These are phyloP conservation scores for Rhizoctonia solani DNA, from an alignment of 1,284 basidiomycete genomes.

Conservation along the genomic window DNA sequence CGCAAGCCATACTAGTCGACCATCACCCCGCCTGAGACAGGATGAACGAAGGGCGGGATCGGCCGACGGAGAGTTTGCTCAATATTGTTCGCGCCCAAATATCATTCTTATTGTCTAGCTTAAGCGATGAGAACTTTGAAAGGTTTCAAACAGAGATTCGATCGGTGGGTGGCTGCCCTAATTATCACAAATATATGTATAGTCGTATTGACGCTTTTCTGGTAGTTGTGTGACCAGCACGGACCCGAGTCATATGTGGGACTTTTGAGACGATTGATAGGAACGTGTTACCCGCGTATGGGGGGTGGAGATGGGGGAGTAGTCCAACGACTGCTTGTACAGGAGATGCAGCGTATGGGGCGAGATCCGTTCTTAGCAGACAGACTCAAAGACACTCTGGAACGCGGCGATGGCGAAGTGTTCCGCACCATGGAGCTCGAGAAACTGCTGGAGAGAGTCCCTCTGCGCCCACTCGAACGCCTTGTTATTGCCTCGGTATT, in stretches of 20 bases:
- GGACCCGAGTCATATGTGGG: conserved; percentile 94
- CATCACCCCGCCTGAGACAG: neutral
- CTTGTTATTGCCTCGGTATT: conserved; percentile 76
- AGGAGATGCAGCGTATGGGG: conserved; percentile 82
- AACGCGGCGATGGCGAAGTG: conserved; percentile 78
- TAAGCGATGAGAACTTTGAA: conserved; percentile 94
- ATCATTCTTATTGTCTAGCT: conserved; percentile 88
- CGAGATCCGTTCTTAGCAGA: conserved; percentile 85
- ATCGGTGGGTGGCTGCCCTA: conserved; percentile 68
- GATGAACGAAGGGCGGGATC: conserved; percentile 33
- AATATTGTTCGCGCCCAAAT: conserved; percentile 62
- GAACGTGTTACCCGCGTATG: conserved; percentile 12
- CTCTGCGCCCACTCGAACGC: conserved; percentile 76
- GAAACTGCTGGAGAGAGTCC: conserved; percentile 75
- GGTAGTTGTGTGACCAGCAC: conserved; percentile 89
- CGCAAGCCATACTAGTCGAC: conserved; percentile 13
- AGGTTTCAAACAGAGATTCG: conserved; percentile 89
- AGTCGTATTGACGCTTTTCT: conserved; percentile 14
- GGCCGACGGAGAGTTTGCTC: conserved; percentile 42
- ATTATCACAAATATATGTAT: too few relatives aligned
- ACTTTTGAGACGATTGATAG: conserved; percentile 90
- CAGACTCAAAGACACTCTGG: conserved; percentile 82
- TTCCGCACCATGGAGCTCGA: conserved; percentile 79
- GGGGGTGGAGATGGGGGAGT: neutral
- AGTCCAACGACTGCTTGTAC: conserved; percentile 71